Conservation (phyloP, 441 rosid genomes). For the Adansonia rubrostipa region DNA sequence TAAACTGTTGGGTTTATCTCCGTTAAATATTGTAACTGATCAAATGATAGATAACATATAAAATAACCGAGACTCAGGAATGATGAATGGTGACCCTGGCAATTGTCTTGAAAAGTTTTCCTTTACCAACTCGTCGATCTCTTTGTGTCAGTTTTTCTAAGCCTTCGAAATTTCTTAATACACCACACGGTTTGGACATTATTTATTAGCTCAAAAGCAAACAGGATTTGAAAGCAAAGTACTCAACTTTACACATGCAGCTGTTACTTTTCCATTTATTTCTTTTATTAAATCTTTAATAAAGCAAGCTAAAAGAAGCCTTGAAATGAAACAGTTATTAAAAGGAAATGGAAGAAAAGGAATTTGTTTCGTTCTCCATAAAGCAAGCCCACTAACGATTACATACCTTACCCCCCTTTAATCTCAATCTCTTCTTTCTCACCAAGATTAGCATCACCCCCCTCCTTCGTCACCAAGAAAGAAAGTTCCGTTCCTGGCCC, state of each 20-base stretch:
- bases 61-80: too few species aligned
- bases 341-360: slow-evolving; percentile 28
- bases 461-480: slow-evolving; percentile 62
- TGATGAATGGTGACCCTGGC: too few species aligned
- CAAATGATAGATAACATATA: too few species aligned
- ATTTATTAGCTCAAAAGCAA: not conserved
- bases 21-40: not conserved
- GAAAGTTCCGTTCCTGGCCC: not conserved
- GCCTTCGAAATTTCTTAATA: not conserved
- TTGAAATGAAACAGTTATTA: slow-evolving; percentile 33
- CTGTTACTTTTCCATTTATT: slow-evolving; percentile 11
- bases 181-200: not conserved
- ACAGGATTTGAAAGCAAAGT: not conserved
- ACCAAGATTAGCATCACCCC: slow-evolving; percentile 55
- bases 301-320: slow-evolving; percentile 38
- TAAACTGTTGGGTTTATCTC: not conserved
- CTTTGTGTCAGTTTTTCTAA: not conserved
- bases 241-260: slow-evolving; percentile 27
- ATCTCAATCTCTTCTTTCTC: slow-evolving; percentile 40
- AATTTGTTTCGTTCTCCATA: slow-evolving; percentile 31
- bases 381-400: slow-evolving; percentile 46
- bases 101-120: not conserved
- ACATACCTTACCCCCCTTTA: slow-evolving; percentile 52
- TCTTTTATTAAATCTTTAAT: not conserved
- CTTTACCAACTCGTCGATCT: not conserved